Evolutionary conservation across 164 flowering plant genomes (phyloP).

Genomic region (Aristolochia fimbriata): DNA sequence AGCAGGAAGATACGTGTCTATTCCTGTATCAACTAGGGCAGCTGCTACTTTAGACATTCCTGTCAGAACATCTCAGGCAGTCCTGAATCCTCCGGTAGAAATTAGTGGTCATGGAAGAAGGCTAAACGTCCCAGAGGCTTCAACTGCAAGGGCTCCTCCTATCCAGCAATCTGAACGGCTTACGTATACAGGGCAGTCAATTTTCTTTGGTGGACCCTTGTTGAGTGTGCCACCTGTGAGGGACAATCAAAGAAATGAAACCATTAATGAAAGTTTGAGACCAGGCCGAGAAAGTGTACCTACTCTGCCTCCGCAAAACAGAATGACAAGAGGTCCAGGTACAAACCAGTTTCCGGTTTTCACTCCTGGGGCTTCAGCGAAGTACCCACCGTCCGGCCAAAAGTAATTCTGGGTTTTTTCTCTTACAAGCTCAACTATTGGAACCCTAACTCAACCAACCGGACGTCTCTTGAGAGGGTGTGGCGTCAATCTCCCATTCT

Average conservation of each 20-base stretch:
- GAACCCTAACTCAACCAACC: too few relatives aligned
- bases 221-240: conserved; percentile 35
- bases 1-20: conserved; percentile 84
- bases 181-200: conserved; percentile 67
- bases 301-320: conserved; percentile 26
- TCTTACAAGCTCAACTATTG: too few relatives aligned
- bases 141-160: conserved; percentile 27
- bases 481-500: too few relatives aligned
- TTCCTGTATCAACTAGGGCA: conserved; percentile 40
- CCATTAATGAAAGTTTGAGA: conserved; percentile 23
- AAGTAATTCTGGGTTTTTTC: too few relatives aligned
- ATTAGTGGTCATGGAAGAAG: conserved; percentile 22
- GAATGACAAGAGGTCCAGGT: conserved; percentile 45
- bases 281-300: conserved; percentile 34
- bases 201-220: conserved; percentile 92
- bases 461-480: too few relatives aligned
- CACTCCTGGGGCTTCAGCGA: conserved; percentile 39
- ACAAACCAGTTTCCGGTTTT: conserved; percentile 83
- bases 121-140: conserved; percentile 25
- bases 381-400: conserved; percentile 15
- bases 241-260: conserved; percentile 34
- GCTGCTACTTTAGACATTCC: conserved; percentile 38
- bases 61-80: conserved; percentile 26
- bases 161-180: conserved; percentile 50
- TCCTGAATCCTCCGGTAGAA: conserved; percentile 20